Evolutionary conservation across 192 early-diverging fungal genomes (phyloP).

Genomic region (Entomortierella chlamydospora): DNA sequence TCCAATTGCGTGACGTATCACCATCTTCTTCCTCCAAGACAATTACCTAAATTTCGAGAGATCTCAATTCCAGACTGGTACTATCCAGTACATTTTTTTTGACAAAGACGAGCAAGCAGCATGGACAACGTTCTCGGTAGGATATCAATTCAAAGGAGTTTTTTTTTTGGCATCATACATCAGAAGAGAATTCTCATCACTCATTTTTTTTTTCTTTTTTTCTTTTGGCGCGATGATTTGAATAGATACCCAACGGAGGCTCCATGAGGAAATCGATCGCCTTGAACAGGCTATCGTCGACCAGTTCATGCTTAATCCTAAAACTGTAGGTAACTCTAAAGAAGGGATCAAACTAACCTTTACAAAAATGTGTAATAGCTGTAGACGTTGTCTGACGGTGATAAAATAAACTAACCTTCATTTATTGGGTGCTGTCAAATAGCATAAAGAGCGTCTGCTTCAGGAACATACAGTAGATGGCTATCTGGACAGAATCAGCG

Average conservation of each 20-base stretch:
- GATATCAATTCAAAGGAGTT: not conserved
- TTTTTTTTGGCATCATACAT: too few relatives aligned
- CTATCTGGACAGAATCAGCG: conserved; percentile 77
- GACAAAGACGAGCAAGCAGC: not conserved
- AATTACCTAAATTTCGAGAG: too few relatives aligned
- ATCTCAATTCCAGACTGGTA: too few relatives aligned
- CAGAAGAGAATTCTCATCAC: too few relatives aligned
- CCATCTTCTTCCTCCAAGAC: too few relatives aligned
- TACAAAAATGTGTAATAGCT: too few relatives aligned
- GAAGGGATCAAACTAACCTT: not conserved
- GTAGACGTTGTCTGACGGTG: too few relatives aligned
- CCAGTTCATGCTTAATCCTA: conserved; percentile 80
- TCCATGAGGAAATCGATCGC: conserved; percentile 93
- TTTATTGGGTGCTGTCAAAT: not conserved
- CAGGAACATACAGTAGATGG: conserved; percentile 84
- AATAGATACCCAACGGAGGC: conserved; percentile 59
- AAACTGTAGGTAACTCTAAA: conserved; percentile 63
- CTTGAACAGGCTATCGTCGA: conserved; percentile 89
- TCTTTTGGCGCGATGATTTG: not conserved
- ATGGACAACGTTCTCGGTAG: conserved; percentile 48
- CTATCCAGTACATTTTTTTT: not conserved
- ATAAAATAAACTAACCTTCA: not conserved
- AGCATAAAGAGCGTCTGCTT: conserved; percentile 84
- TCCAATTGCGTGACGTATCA: too few relatives aligned
- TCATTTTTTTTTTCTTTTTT: not conserved